phyloP scores from a whole-genome alignment of 768 basidiomycete genomes.

The Hebeloma cylindrosporum region DNA sequence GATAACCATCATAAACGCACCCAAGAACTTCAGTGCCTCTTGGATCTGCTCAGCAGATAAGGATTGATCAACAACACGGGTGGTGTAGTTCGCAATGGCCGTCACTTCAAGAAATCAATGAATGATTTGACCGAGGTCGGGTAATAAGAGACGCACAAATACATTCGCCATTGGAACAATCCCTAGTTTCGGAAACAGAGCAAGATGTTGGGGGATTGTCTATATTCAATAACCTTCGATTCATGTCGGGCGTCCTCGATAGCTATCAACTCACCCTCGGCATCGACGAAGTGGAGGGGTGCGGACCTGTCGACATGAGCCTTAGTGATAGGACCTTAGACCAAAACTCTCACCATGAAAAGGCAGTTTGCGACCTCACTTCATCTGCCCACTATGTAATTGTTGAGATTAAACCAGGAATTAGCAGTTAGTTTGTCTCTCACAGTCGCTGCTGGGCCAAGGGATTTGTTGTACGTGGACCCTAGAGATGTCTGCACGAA shows the following conservation, averaged over 20 bases:
- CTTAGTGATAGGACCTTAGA: background rate
- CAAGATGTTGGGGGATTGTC: constrained; percentile 48
- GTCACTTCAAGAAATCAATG: constrained; percentile 33
- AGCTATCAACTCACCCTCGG: constrained; percentile 34
- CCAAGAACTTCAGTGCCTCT: constrained; percentile 55
- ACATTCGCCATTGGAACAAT: constrained; percentile 40
- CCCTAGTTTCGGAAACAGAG: constrained; percentile 46
- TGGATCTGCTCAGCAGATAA: constrained; percentile 43
- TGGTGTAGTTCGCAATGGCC: constrained; percentile 59
- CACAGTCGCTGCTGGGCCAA: constrained; percentile 51
- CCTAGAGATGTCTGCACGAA: constrained; percentile 48
- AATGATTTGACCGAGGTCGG: background rate
- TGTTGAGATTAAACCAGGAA: background rate
- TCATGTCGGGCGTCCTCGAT: background rate
- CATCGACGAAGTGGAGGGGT: constrained; percentile 51
- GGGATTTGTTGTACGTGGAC: constrained; percentile 41
- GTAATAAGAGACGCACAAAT: constrained; percentile 36
- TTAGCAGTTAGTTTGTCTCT: constrained; percentile 9
- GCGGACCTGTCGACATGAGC: constrained; percentile 33
- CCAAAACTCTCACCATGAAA: constrained; percentile 33
- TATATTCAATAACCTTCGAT: constrained; percentile 11
- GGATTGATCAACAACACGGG: constrained; percentile 42
- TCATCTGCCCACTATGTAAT: constrained; percentile 49
- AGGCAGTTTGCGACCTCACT: constrained; percentile 40
- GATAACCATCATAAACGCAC: constrained; percentile 23